These are phyloP conservation scores for Plantago elongata DNA, from an alignment of 257 asterid genomes.

Conservation along the genomic window DNA sequence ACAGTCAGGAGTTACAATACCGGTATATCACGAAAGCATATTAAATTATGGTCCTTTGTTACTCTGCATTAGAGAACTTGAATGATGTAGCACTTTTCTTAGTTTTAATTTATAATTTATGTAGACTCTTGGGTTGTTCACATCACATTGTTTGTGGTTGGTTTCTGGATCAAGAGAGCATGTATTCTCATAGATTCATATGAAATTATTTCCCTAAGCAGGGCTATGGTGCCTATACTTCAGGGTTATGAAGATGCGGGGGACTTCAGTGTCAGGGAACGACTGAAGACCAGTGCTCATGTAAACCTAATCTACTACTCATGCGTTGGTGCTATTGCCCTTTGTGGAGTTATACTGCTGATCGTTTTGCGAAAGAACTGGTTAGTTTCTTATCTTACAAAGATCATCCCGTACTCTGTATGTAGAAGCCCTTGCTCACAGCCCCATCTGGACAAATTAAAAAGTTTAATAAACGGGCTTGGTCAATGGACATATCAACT, in stretches of 20 bases:
- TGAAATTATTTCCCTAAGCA: slow-evolving; percentile 53
- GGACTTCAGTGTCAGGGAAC: slow-evolving; percentile 62
- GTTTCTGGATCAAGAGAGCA: slow-evolving; percentile 10
- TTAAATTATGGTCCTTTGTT: neutral
- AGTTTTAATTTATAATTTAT: neutral
- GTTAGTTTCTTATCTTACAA: slow-evolving; percentile 38
- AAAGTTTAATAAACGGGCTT: too few species aligned
- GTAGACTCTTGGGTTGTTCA: slow-evolving; percentile 1
- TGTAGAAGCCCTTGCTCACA: neutral
- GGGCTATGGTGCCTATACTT: slow-evolving; percentile 82
- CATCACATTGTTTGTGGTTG: neutral
- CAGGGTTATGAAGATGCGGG: slow-evolving; percentile 94
- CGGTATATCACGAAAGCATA: too few species aligned
- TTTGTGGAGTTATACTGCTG: slow-evolving; percentile 54
- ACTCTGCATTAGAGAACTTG: neutral
- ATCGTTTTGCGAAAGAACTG: slow-evolving; percentile 45
- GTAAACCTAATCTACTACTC: slow-evolving; percentile 58
- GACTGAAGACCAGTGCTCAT: slow-evolving; percentile 67
- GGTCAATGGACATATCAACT: too few species aligned
- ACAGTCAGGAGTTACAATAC: too few species aligned
- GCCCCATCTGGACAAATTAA: neutral
- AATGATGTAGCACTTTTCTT: neutral
- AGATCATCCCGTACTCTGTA: neutral
- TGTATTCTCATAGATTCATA: slow-evolving; percentile 33
- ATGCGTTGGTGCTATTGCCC: slow-evolving; percentile 51